Evolutionary conservation across 179 eudicot species (phyloP).

Genomic region (Silene noctiflora): DNA sequence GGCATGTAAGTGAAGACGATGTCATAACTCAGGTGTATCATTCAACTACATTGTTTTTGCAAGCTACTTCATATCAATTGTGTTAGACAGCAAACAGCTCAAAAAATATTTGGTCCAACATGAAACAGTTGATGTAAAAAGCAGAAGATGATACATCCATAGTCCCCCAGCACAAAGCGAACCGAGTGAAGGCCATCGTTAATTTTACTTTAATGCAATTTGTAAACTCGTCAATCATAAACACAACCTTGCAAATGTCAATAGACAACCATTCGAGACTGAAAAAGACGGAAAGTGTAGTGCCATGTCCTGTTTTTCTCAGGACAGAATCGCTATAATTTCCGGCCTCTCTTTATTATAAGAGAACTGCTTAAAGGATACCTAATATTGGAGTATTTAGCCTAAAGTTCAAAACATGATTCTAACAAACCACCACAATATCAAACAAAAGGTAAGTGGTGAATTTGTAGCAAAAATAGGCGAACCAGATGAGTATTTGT

Average conservation of each 20-base stretch:
- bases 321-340: not conserved
- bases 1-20: constrained; percentile 44
- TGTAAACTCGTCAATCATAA: not conserved
- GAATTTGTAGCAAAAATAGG: no score
- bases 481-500: no score
- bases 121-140: not conserved
- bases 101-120: no score
- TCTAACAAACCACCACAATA: no score
- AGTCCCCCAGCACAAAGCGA: not conserved
- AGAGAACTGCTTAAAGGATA: not conserved
- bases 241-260: not conserved
- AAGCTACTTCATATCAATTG: not conserved
- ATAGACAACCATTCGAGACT: not conserved
- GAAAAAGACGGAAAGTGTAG: not conserved
- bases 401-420: not conserved
- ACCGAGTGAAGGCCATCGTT: not conserved
- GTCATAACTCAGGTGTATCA: constrained; percentile 21
- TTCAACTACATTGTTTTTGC: not conserved
- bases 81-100: no score
- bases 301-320: not conserved
- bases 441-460: no score
- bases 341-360: not conserved
- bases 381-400: no score
- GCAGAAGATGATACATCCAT: not conserved
- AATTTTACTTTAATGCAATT: not conserved